Conservation (phyloP, 306 rosid genomes). For the Coriaria nepalensis region DNA sequence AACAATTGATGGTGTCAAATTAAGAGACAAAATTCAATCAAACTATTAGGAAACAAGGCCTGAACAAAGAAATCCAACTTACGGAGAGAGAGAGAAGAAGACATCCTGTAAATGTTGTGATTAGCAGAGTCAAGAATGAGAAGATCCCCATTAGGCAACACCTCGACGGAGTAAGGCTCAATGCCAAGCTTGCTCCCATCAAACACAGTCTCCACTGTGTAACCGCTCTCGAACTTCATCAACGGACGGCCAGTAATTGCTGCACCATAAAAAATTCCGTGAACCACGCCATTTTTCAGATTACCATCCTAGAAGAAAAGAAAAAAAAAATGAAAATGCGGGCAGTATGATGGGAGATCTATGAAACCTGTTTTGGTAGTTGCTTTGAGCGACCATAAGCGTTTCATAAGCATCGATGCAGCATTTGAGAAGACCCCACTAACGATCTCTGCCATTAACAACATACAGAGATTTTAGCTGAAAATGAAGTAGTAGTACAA, state of each 20-base stretch:
- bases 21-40: slow-evolving; percentile 4
- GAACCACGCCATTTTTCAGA: slow-evolving; percentile 12
- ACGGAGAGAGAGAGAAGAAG: slow-evolving; percentile 80
- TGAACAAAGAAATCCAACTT: slow-evolving; percentile 23
- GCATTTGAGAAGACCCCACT: slow-evolving; percentile 60
- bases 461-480: too few species aligned
- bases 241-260: slow-evolving; percentile 58
- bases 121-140: slow-evolving; percentile 78
- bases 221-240: slow-evolving; percentile 93
- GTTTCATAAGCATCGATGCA: slow-evolving; percentile 48
- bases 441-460: slow-evolving; percentile 36
- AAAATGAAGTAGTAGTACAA: too few species aligned
- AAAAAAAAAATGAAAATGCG: slow-evolving; percentile 1
- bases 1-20: background rate
- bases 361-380: slow-evolving; percentile 53
- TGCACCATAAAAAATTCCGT: slow-evolving; percentile 14
- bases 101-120: slow-evolving; percentile 63
- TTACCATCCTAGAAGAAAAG: slow-evolving; percentile 8
- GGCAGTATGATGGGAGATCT: slow-evolving; percentile 26
- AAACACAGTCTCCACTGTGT: slow-evolving; percentile 82
- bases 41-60: background rate
- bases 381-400: slow-evolving; percentile 70
- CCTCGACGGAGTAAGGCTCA: slow-evolving; percentile 81
- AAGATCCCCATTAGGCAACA: slow-evolving; percentile 72
- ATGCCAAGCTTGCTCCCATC: slow-evolving; percentile 96